Base-by-base conservation (phyloP, 805 yeast species). In the Saccharomycopsis schoenii region DNA sequence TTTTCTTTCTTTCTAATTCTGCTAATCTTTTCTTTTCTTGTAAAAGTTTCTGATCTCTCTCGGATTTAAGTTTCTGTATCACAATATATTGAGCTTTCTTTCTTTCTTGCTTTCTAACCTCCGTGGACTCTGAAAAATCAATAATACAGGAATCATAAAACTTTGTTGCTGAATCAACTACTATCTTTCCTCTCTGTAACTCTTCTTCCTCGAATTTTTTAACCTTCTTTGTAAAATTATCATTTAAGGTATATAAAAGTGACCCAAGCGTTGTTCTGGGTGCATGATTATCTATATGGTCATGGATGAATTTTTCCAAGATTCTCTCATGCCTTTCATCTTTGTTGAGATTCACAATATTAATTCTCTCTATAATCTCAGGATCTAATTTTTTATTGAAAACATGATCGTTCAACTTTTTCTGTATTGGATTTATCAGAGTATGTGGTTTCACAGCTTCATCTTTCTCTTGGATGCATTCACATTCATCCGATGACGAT, bases 81-180 rank as follows among this genome's bases (percentile, higher is more conserved):
- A 29, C 56, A 57, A 47, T 57, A 43, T 47, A 60, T 58, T 55
- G 60, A 61, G 47, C 62, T 60, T 58, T 64, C 62, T 55, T 34
- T 59, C 56, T 65, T 66, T 58, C 34, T 15, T 21, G 52, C n/a
- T 12, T 47, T 47, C 52, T 47, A 4, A 12, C 11, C 21, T 47
- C 34, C 34, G 21, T 14, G 4, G 52, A 47, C 6, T 47, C 34
- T 24, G 14, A 47, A 47, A 47, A 47, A 47, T 47, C 34, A 19
- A 21, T 25, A 47, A 11, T 47, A 25, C 52, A 47, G 15, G 52
- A 47, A 15, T 21, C 25, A n/a, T 47, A 47, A 21, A 47, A 47
- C 10, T 21, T 47, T 24, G 52, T 25, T 11, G 34, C 52, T 4
- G 52, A 9, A 24, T 19, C n/a, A 19, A 21, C 9, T 47, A 47